These are phyloP conservation scores for Apiospora marii DNA, from an alignment of 2,329 filamentous ascomycete species.

Conservation along the genomic window DNA sequence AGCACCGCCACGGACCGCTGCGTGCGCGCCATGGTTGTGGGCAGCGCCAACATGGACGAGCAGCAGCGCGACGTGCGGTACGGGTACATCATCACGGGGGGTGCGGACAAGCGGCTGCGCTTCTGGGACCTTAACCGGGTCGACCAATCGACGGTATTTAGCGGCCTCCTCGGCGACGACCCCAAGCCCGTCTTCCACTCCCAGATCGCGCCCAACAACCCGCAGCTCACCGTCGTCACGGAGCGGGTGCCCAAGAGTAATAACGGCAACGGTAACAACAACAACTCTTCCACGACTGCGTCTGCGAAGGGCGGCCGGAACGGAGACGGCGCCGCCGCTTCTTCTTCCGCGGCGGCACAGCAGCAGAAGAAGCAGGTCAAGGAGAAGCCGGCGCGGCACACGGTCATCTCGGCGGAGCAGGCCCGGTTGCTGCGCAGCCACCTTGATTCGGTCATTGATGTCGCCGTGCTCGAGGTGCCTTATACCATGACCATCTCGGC, in stretches of 20 bases:
- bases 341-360: constrained; percentile 1
- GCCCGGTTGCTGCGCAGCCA: constrained; percentile 87
- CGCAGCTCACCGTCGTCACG: constrained; percentile 65
- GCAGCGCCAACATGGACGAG: constrained; percentile 74
- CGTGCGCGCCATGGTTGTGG: constrained; percentile 78
- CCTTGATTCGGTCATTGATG: constrained; percentile 85
- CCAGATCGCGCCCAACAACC: constrained; percentile 58
- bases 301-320: constrained; percentile 34
- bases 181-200: constrained; percentile 76
- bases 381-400: constrained; percentile 71
- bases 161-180: constrained; percentile 72
- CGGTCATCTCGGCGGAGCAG: constrained; percentile 87
- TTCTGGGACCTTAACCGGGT: constrained; percentile 90
- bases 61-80: constrained; percentile 76
- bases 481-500: constrained; percentile 94
- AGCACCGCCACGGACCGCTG: constrained; percentile 62
- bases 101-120: constrained; percentile 87
- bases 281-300: constrained; percentile 35
- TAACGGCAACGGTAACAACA: constrained; percentile 22
- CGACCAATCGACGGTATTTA: constrained; percentile 82
- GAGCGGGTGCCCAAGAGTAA: constrained; percentile 63
- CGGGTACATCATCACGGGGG: constrained; percentile 86
- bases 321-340: constrained; percentile 41
- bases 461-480: constrained; percentile 86
- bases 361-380: constrained; percentile 36